Conservation (phyloP, 169 alveolate genomes). For the Condylostoma magnum region DNA sequence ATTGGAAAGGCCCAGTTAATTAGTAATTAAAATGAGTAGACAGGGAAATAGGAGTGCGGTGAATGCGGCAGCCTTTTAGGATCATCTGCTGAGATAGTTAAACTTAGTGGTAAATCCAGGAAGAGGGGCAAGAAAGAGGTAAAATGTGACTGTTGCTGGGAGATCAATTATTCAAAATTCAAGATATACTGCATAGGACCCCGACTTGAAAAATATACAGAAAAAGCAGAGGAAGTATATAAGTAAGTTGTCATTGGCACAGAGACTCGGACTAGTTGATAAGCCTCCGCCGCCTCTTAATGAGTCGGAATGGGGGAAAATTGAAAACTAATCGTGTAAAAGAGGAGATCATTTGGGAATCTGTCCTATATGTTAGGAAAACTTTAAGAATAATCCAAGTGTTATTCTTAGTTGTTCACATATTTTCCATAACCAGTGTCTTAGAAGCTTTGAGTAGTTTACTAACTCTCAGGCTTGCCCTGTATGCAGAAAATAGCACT, state of each 20-base stretch:
- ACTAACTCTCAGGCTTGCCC: conserved; percentile 66
- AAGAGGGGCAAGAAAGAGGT: conserved; percentile 17
- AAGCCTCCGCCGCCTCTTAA: conserved; percentile 73
- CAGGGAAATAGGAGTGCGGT: background rate
- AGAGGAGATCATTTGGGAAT: conserved; percentile 59
- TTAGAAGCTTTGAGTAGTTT: conserved; percentile 70
- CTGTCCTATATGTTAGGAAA: conserved; percentile 84
- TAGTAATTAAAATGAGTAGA: background rate
- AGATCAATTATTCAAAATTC: background rate
- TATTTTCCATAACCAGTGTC: conserved; percentile 74
- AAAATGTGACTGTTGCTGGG: conserved; percentile 33
- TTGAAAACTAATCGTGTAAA: conserved; percentile 54
- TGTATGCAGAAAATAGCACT: conserved; percentile 71
- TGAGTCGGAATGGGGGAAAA: conserved; percentile 64
- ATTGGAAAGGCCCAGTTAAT: conserved; percentile 18
- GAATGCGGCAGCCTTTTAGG: conserved; percentile 82
- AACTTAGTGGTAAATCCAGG: conserved; percentile 17
- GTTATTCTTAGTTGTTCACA: conserved; percentile 78
- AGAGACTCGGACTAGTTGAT: conserved; percentile 75
- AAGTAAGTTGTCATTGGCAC: conserved; percentile 70
- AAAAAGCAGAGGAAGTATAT: conserved; percentile 57
- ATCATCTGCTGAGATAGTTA: conserved; percentile 64
- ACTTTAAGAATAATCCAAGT: conserved; percentile 52
- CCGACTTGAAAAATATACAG: conserved; percentile 38
- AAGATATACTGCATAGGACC: background rate